Percentiles rank a stretch among this genome's conserved stretches.
Evolutionary conservation across 2,329 filamentous ascomycete genomes (phyloP).

Genomic region (Neofusicoccum laricinum): DNA sequence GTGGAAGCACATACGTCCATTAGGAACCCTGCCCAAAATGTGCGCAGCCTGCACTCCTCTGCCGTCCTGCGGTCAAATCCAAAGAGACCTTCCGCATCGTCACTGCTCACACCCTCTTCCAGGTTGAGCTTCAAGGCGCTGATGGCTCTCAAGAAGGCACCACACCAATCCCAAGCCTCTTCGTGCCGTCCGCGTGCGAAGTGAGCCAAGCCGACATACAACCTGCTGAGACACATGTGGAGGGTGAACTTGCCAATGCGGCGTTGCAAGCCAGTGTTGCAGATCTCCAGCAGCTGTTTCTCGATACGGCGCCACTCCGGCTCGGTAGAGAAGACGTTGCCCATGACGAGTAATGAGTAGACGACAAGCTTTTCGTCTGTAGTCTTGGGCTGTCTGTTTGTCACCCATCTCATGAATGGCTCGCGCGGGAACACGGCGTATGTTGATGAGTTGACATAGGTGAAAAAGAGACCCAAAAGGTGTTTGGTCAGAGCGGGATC

Average conservation of each 20-base stretch:
- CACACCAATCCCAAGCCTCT: slow-evolving; percentile 63
- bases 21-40: slow-evolving; percentile 69
- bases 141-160: slow-evolving; percentile 59
- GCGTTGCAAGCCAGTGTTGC: background rate
- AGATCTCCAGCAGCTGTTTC: slow-evolving; percentile 2
- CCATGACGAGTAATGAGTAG: slow-evolving; percentile 58
- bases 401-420: slow-evolving; percentile 55
- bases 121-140: slow-evolving; percentile 61
- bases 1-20: slow-evolving; percentile 55
- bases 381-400: slow-evolving; percentile 46
- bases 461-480: slow-evolving; percentile 57
- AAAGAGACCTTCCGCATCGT: slow-evolving; percentile 49
- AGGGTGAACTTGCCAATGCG: slow-evolving; percentile 54
- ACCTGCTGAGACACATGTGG: slow-evolving; percentile 64
- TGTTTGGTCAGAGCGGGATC: slow-evolving; percentile 51
- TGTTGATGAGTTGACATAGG: slow-evolving; percentile 53
- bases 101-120: slow-evolving; percentile 50
- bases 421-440: slow-evolving; percentile 56
- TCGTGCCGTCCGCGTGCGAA: slow-evolving; percentile 59
- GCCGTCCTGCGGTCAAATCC: slow-evolving; percentile 57
- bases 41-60: slow-evolving; percentile 66
- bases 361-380: slow-evolving; percentile 58
- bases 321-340: slow-evolving; percentile 53
- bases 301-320: slow-evolving; percentile 49
- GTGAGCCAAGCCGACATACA: slow-evolving; percentile 66